Conservation (phyloP, 2,329 filamentous ascomycete genomes). For the Penicillium brasilianum region DNA sequence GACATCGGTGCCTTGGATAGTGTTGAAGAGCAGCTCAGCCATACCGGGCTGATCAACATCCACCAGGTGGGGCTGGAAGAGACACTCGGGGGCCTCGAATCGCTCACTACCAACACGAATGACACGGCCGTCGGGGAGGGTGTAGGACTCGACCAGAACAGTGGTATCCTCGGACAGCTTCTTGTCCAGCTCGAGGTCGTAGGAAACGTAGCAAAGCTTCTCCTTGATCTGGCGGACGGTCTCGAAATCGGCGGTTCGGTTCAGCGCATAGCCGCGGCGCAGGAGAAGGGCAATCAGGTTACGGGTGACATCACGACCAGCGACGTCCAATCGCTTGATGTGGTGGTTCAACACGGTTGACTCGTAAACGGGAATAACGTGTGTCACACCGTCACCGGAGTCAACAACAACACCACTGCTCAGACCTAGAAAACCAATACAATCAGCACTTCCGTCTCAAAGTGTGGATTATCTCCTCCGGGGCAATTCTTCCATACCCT, state of each 20-base stretch:
- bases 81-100: slow-evolving; percentile 96
- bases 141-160: slow-evolving; percentile 96
- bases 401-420: slow-evolving; percentile 97
- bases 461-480: not conserved
- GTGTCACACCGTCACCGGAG: slow-evolving; percentile 96
- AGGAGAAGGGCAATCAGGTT: slow-evolving; percentile 95
- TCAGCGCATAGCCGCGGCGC: slow-evolving; percentile 92
- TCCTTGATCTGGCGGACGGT: slow-evolving; percentile 99
- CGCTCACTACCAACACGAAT: slow-evolving; percentile 96
- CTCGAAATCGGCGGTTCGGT: slow-evolving; percentile 98
- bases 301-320: slow-evolving; percentile 95
- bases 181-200: slow-evolving; percentile 96
- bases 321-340: slow-evolving; percentile 90
- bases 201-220: slow-evolving; percentile 99
- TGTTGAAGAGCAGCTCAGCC: slow-evolving; percentile 98
- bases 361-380: slow-evolving; percentile 98
- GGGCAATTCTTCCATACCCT: slow-evolving; percentile 64
- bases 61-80: slow-evolving; percentile 97
- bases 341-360: slow-evolving; percentile 97
- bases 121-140: slow-evolving; percentile 91
- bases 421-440: slow-evolving; percentile 61
- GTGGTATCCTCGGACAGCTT: slow-evolving; percentile 96
- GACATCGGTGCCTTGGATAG: slow-evolving; percentile 93
- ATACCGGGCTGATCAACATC: slow-evolving; percentile 97
- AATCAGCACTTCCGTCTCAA: slow-evolving; percentile 14